Percentiles rank a stretch among this genome's conserved stretches.
phyloP scores from a whole-genome alignment of 306 rosid genomes.

The Lupinus albus region DNA sequence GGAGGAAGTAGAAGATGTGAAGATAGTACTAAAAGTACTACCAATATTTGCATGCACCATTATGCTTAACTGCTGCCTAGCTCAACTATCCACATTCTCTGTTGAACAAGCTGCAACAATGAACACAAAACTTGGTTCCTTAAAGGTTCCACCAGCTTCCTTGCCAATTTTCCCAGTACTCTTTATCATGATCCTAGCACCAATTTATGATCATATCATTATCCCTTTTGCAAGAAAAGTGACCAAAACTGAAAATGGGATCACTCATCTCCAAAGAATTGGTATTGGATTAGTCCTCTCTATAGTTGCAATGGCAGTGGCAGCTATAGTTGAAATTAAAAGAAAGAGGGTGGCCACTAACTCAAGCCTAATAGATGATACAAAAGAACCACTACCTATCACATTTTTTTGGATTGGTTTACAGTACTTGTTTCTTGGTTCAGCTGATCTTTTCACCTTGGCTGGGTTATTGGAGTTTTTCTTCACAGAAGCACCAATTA shows the following conservation, averaged over 20 bases:
- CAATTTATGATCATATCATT: slow-evolving; percentile 79
- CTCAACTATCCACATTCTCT: slow-evolving; percentile 90
- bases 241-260: slow-evolving; percentile 78
- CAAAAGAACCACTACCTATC: slow-evolving; percentile 62
- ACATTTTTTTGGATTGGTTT: slow-evolving; percentile 85
- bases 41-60: slow-evolving; percentile 86
- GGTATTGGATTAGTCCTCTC: slow-evolving; percentile 80
- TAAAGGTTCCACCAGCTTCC: slow-evolving; percentile 85
- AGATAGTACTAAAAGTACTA: slow-evolving; percentile 66
- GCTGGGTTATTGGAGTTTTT: slow-evolving; percentile 88
- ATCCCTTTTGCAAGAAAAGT: slow-evolving; percentile 66
- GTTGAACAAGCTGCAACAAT: slow-evolving; percentile 92
- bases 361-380: slow-evolving; percentile 50
- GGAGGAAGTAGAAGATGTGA: slow-evolving; percentile 83
- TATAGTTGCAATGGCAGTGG: slow-evolving; percentile 79
- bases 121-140: slow-evolving; percentile 80
- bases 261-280: slow-evolving; percentile 80
- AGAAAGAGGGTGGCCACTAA: slow-evolving; percentile 64
- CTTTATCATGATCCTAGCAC: slow-evolving; percentile 81
- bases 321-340: slow-evolving; percentile 80
- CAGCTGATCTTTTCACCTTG: slow-evolving; percentile 93
- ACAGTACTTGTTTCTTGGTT: slow-evolving; percentile 84
- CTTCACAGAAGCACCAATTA: slow-evolving; percentile 87
- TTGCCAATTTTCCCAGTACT: slow-evolving; percentile 83
- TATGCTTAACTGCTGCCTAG: slow-evolving; percentile 88